Evolutionary conservation across 2,329 filamentous ascomycete species (phyloP), one percentile per base, ranked within the genome.

Genomic region (Rhynchosporium agropyri): DNA sequence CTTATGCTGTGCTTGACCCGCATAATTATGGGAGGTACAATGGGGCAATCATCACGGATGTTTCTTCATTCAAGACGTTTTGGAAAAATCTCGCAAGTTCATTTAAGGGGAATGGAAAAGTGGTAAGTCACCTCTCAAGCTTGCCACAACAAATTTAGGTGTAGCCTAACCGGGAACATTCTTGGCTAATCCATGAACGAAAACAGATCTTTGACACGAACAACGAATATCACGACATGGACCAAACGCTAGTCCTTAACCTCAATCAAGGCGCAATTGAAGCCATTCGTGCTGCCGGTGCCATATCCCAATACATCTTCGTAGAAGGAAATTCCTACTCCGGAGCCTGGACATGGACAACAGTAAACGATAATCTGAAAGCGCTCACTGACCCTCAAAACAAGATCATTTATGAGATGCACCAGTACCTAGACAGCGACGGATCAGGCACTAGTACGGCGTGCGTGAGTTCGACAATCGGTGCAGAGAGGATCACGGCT

Each of bases 351-450:
- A 68, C 66, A 31, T 70, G 64, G 66, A 62, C 68, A n/a, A 61
- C 65, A 9, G 80, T 79, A 43, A 83, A 81, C 69, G 76, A 65
- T 50, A 76, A 77, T 3, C 75, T 76, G 51, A 77, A 83, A 64
- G 77, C 67, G 26, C 77, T 86, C 51, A 81, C 79, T 8, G 83
- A 86, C 65, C 77, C 83, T 0, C 63, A 76, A 48, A 75, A 84
- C 74, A 83, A 82, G 70, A 77, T 85, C 62, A 74, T 86, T 71
- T 85, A 83, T 74, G 81, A 86, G 70, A 85, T 86, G 83, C 83
- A 86, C 72, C 83, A 86, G 74, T 86, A 85, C 70, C 82, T 85
- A 45, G 83, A 86, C 74, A 76, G 74, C 0, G 83, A 85, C 65
- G 79, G 81, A 60, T 82, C 79, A 1, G 83, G 83, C 5, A 84